These are phyloP conservation scores for Penicillium hordei DNA, from an alignment of 2,329 filamentous ascomycete genomes.

Conservation along the genomic window DNA sequence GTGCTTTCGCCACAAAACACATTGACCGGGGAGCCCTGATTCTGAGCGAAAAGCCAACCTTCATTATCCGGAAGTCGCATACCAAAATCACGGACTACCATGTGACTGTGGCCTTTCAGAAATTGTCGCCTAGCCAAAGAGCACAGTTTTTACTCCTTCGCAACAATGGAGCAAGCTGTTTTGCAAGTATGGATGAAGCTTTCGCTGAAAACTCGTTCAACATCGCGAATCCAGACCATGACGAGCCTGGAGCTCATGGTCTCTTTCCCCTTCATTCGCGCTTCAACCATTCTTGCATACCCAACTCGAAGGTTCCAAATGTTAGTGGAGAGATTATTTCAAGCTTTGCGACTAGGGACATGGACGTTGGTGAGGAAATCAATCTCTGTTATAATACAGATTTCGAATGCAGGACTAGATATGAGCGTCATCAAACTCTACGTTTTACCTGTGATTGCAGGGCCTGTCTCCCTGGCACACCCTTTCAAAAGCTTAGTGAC, in stretches of 20 bases:
- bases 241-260: background rate
- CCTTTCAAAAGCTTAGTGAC: background rate
- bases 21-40: background rate
- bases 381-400: background rate
- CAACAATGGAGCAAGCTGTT: background rate
- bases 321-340: background rate
- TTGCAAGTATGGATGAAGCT: background rate
- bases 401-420: background rate
- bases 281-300: constrained; percentile 8
- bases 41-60: background rate
- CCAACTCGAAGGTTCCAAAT: background rate
- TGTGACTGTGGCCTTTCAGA: background rate
- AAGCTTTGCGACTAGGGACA: background rate
- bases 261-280: background rate
- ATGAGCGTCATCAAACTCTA: background rate
- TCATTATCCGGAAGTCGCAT: background rate
- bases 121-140: background rate
- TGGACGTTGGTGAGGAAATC: background rate
- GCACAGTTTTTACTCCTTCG: background rate
- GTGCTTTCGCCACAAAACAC: background rate
- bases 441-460: background rate
- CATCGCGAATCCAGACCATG: background rate
- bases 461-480: background rate
- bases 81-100: background rate
- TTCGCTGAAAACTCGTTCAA: background rate